These are phyloP conservation scores for Mercurialis annua DNA, from an alignment of 345 rosid species.

Conservation along the genomic window DNA sequence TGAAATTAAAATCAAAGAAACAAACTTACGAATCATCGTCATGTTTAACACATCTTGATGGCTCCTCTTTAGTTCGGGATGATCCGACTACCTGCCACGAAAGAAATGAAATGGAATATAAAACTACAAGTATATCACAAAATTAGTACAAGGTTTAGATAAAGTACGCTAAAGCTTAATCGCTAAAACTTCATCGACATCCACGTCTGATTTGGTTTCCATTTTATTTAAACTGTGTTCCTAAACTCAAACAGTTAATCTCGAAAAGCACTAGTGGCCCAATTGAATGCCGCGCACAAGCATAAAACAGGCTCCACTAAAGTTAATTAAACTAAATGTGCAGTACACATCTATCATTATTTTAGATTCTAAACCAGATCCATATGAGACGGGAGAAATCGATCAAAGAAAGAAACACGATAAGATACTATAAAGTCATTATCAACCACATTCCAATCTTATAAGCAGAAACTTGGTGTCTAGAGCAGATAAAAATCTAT, in stretches of 20 bases:
- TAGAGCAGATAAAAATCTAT: not conserved
- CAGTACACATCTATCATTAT: not conserved
- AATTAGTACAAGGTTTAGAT: not conserved
- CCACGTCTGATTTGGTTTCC: not conserved
- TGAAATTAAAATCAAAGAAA: not conserved
- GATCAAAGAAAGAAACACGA: not conserved
- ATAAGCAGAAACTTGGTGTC: not conserved
- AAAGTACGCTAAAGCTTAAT: not conserved
- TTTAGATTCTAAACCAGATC: not conserved
- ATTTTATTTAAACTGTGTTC: too few relatives aligned
- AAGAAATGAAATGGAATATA: conserved; percentile 14
- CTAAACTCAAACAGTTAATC: not conserved
- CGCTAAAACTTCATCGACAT: not conserved
- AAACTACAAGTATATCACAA: not conserved
- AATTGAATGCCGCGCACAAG: not conserved
- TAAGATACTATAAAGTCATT: not conserved
- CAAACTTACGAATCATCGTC: conserved; percentile 53
- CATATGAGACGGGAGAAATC: not conserved
- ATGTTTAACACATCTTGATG: conserved; percentile 45
- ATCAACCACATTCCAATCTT: not conserved
- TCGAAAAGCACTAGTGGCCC: not conserved
- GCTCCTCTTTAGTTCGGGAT: conserved; percentile 40
- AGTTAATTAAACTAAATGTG: not conserved
- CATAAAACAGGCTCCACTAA: not conserved
- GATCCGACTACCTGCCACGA: conserved; percentile 46